Percentiles rank a stretch among this genome's conserved stretches.
Evolutionary conservation across 805 yeast genomes (phyloP).

Genomic region (Saccharomyces mikatae): DNA sequence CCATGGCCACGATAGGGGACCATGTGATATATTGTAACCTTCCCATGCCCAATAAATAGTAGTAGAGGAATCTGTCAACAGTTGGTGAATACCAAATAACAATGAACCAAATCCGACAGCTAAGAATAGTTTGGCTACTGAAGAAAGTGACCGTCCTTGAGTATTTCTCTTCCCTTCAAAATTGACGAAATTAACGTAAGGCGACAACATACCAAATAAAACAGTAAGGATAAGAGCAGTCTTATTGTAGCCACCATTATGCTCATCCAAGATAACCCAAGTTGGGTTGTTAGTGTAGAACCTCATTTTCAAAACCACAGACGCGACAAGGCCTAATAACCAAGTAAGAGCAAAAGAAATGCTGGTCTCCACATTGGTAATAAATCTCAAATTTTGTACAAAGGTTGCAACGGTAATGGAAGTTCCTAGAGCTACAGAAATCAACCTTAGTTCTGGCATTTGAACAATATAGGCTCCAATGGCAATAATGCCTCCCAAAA

Average conservation of each 20-base stretch:
- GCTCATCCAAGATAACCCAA: slow-evolving; percentile 88
- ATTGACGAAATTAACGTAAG: slow-evolving; percentile 27
- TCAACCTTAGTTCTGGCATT: slow-evolving; percentile 63
- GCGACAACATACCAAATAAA: slow-evolving; percentile 55
- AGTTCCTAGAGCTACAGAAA: slow-evolving; percentile 58
- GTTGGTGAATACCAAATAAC: slow-evolving; percentile 62
- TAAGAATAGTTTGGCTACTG: slow-evolving; percentile 13
- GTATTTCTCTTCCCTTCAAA: slow-evolving; percentile 13
- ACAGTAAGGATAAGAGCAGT: slow-evolving; percentile 43
- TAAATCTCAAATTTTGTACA: slow-evolving; percentile 42
- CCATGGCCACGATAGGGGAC: slow-evolving; percentile 61
- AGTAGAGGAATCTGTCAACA: slow-evolving; percentile 76
- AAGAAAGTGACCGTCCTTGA: slow-evolving; percentile 3
- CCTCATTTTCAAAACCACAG: slow-evolving; percentile 68
- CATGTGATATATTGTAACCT: slow-evolving; percentile 88
- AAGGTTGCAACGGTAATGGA: slow-evolving; percentile 55
- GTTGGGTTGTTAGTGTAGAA: slow-evolving; percentile 83
- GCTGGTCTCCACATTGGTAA: slow-evolving; percentile 26
- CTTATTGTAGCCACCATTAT: slow-evolving; percentile 79
- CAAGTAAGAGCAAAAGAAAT: slow-evolving; percentile 20
- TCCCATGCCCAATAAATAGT: slow-evolving; percentile 94
- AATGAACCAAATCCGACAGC: slow-evolving; percentile 71
- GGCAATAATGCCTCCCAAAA: slow-evolving; percentile 52
- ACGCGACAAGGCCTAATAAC: slow-evolving; percentile 57
- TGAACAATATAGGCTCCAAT: slow-evolving; percentile 65